Evolutionary conservation across 2,329 filamentous ascomycete genomes (phyloP), one percentile per base, ranked within the genome.

Genomic region (Saccharata proteae): DNA sequence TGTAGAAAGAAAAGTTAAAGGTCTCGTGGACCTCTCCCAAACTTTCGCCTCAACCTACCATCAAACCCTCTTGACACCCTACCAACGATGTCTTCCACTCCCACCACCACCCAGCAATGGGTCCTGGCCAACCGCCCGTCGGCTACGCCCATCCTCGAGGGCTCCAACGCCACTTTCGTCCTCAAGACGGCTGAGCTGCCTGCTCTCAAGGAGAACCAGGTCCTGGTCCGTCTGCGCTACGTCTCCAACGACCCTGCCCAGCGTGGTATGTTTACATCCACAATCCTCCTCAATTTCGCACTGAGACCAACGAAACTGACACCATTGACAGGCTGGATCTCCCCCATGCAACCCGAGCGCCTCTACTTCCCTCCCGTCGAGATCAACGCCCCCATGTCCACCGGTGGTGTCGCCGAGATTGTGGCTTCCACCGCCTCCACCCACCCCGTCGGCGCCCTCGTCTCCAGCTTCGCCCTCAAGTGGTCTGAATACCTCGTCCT

Each of bases 301-400:
- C n/a, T n/a, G n/a, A n/a, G n/a, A n/a, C n/a, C n/a, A n/a, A n/a
- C n/a, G n/a, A n/a, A n/a, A n/a, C n/a, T n/a, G n/a, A n/a, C n/a
- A n/a, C n/a, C n/a, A n/a, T n/a, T n/a, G n/a, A n/a, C n/a, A n/a
- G 26, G 26, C n/a, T 34, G 32, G 32, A 34, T 34, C 14, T 14
- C 26, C 10, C 21, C 26, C 8, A 11, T 15, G 12, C 14, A 14
- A 12, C 10, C 30, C 12, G 32, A 34, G 16, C 59, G 69, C 17
- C 71, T 77, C 1, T 84, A 84, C 53, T 49, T 80, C 2, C 73
- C 77, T 0, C 76, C 79, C 6, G 76, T 84, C 16, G 58, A 74
- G 40, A 69, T 79, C 37, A 76, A 74, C 43, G 73, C 72, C 36
- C 61, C 69, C 19, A 84, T 84, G 79, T 74, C 77, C 43, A 76